Percentiles rank a stretch among this genome's conserved stretches.
Evolutionary conservation across 495 filamentous ascomycete species (phyloP).

Genomic region (Daldinia childiae): DNA sequence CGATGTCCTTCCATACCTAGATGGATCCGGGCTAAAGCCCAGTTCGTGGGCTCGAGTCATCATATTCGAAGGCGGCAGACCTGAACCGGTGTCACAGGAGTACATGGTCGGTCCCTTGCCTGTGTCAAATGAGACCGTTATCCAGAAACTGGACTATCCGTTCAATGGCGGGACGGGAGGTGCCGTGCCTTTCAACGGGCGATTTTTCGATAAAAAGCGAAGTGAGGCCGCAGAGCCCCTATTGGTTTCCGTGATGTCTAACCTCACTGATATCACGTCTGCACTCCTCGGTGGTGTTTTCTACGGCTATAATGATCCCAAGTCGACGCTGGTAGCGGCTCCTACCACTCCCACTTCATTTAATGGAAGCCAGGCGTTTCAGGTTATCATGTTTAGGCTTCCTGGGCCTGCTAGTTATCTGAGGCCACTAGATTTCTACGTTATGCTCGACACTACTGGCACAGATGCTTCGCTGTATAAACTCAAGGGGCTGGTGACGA

Average conservation of each 20-base stretch:
- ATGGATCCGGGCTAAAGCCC: slow-evolving; percentile 51
- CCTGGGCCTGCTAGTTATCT: slow-evolving; percentile 49
- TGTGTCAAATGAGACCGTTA: slow-evolving; percentile 48
- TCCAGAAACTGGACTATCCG: slow-evolving; percentile 54
- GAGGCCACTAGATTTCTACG: slow-evolving; percentile 51
- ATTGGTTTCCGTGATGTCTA: slow-evolving; percentile 46
- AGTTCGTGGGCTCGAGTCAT: slow-evolving; percentile 59
- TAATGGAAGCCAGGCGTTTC: slow-evolving; percentile 46
- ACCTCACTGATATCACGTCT: slow-evolving; percentile 50
- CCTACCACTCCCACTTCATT: slow-evolving; percentile 45
- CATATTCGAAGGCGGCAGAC: slow-evolving; percentile 55
- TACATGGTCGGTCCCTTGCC: slow-evolving; percentile 63
- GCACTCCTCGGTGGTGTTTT: slow-evolving; percentile 48
- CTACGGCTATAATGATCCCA: slow-evolving; percentile 44
- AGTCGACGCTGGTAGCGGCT: slow-evolving; percentile 43
- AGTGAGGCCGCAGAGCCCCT: slow-evolving; percentile 41
- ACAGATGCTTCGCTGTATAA: slow-evolving; percentile 50
- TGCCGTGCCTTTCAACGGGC: slow-evolving; percentile 48
- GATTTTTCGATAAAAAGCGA: slow-evolving; percentile 49
- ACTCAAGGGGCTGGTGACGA: slow-evolving; percentile 50
- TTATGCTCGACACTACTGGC: slow-evolving; percentile 50
- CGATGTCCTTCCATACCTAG: slow-evolving; percentile 57
- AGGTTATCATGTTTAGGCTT: slow-evolving; percentile 49
- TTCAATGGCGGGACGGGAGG: slow-evolving; percentile 54
- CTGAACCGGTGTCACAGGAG: slow-evolving; percentile 58